phyloP scores from a whole-genome alignment of 1,139 yeast species.

The Petasospora rhodanensis region DNA sequence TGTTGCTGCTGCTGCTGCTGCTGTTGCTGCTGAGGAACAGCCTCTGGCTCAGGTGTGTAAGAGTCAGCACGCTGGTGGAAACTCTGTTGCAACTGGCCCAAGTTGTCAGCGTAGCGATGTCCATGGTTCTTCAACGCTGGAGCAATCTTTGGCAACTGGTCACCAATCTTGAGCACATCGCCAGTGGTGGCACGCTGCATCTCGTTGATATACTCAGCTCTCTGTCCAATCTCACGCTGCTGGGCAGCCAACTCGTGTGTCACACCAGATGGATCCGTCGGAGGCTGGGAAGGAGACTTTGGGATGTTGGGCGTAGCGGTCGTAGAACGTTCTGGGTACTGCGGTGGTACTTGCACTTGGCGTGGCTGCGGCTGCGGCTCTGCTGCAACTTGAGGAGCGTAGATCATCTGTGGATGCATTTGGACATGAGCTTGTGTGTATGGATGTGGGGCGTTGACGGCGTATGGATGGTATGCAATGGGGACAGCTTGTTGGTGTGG shows the following conservation, averaged over 20 bases:
- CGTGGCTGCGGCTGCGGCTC: conserved; percentile 7
- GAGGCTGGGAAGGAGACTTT: too few species aligned
- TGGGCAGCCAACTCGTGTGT: conserved; percentile 7
- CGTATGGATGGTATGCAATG: too few species aligned
- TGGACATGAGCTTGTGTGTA: too few species aligned
- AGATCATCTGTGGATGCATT: too few species aligned
- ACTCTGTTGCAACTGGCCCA: conserved; percentile 18
- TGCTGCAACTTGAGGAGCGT: too few species aligned
- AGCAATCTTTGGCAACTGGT: conserved; percentile 21
- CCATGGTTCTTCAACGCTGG: conserved; percentile 18
- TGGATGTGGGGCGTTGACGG: too few species aligned
- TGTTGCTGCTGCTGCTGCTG: conserved; percentile 7
- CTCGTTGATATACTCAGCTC: conserved; percentile 13
- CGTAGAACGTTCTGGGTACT: too few species aligned
- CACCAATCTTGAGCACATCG: conserved; percentile 23
- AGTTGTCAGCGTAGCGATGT: conserved; percentile 14
- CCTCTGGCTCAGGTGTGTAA: conserved; percentile 11
- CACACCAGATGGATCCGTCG: conserved; percentile 6
- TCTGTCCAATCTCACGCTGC: conserved; percentile 7
- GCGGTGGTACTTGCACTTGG: too few species aligned
- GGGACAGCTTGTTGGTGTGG: too few species aligned
- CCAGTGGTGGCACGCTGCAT: conserved; percentile 17
- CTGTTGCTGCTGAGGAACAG: conserved; percentile 5
- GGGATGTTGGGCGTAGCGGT: too few species aligned
- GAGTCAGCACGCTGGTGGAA: conserved; percentile 21